Evolutionary conservation across 805 yeast genomes (phyloP).

Genomic region (Isabelozyma gotoi): DNA sequence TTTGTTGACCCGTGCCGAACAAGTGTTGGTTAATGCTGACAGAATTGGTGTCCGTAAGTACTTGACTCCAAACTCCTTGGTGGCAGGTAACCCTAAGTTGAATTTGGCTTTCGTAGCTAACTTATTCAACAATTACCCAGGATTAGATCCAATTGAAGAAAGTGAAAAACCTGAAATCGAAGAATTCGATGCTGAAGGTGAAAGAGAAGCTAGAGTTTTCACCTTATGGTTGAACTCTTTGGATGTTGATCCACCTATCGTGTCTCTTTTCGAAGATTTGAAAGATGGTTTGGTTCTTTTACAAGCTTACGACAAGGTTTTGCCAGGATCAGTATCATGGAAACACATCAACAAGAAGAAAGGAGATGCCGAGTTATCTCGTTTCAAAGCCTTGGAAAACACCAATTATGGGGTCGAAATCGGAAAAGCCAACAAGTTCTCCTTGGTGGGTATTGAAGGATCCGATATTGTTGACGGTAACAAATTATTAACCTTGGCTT

Average conservation of each 20-base stretch:
- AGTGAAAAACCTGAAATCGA: slow-evolving; percentile 90
- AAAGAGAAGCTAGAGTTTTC: slow-evolving; percentile 97
- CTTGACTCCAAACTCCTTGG: slow-evolving; percentile 88
- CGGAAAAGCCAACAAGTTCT: slow-evolving; percentile 89
- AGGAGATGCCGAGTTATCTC: slow-evolving; percentile 69
- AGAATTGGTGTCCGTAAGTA: slow-evolving; percentile 90
- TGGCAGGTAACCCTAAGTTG: slow-evolving; percentile 94
- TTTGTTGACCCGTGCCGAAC: slow-evolving; percentile 79
- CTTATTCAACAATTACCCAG: slow-evolving; percentile 94
- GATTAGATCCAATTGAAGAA: slow-evolving; percentile 93
- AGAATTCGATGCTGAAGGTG: slow-evolving; percentile 99
- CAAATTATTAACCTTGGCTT: slow-evolving; percentile 81
- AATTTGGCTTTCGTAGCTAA: slow-evolving; percentile 97
- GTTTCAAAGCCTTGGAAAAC: slow-evolving; percentile 95
- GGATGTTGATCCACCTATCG: slow-evolving; percentile 94
- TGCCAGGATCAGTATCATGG: slow-evolving; percentile 86
- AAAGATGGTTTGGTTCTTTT: slow-evolving; percentile 87
- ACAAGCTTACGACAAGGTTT: slow-evolving; percentile 93
- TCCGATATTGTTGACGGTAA: slow-evolving; percentile 95
- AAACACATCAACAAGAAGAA: slow-evolving; percentile 77
- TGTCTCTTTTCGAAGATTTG: slow-evolving; percentile 86
- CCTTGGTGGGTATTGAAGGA: slow-evolving; percentile 97
- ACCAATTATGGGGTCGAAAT: slow-evolving; percentile 98
- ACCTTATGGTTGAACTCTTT: slow-evolving; percentile 96
- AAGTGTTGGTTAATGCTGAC: slow-evolving; percentile 83